phyloP scores from a whole-genome alignment of 441 rosid species.

The Viola pubescens region DNA sequence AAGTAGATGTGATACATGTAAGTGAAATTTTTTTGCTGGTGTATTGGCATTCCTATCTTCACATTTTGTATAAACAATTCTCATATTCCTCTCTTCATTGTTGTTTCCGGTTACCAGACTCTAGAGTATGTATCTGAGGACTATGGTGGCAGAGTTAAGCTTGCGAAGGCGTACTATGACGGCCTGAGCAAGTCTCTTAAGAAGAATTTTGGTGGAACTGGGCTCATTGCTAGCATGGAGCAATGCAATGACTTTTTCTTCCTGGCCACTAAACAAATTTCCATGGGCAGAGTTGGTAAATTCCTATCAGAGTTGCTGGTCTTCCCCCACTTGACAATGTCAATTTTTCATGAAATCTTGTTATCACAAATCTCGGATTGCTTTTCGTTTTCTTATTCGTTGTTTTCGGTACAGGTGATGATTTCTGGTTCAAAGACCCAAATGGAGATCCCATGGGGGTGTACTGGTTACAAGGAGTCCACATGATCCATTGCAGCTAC shows the following conservation, averaged over 20 bases:
- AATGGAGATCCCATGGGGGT: neutral
- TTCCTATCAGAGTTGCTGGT: neutral
- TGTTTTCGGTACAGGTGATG: neutral
- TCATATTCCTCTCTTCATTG: neutral
- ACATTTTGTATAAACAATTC: no score
- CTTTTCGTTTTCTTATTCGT: neutral
- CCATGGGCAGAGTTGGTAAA: neutral
- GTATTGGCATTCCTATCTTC: no score
- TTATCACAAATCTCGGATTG: no score
- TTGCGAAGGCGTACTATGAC: constrained; percentile 11
- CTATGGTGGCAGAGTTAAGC: constrained; percentile 13
- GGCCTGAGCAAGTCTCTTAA: constrained; percentile 2
- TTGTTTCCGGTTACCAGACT: neutral
- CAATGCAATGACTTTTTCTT: constrained; percentile 13
- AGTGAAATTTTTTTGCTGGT: constrained; percentile 10
- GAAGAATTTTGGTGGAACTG: constrained; percentile 13
- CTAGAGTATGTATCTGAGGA: constrained; percentile 12
- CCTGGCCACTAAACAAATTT: constrained; percentile 1
- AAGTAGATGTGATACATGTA: constrained; percentile 70
- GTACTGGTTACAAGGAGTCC: neutral
- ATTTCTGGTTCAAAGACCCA: neutral
- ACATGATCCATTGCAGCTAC: neutral
- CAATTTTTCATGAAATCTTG: no score
- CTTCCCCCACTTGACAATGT: neutral
- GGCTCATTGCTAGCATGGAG: constrained; percentile 18